phyloP scores from a whole-genome alignment of 1,139 yeast species.

The Taiozyma onychis region DNA sequence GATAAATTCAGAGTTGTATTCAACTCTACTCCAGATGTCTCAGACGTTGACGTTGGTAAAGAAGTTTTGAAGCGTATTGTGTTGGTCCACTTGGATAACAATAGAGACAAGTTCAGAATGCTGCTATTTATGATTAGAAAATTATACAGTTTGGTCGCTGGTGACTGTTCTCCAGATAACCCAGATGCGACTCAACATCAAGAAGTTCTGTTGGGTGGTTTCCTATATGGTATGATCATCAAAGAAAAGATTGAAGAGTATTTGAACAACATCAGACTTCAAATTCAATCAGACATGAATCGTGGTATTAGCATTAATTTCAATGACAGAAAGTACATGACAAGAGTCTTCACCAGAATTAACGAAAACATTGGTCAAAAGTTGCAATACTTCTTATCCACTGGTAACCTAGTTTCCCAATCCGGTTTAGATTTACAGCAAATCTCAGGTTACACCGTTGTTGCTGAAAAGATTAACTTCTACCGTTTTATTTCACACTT shows the following conservation, averaged over 20 bases:
- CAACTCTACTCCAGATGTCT: conserved; percentile 80
- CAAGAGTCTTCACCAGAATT: conserved; percentile 70
- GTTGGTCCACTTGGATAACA: conserved; percentile 74
- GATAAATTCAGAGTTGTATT: conserved; percentile 93
- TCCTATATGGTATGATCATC: conserved; percentile 92
- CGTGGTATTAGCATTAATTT: conserved; percentile 84
- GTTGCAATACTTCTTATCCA: conserved; percentile 87
- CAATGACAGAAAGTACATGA: conserved; percentile 75
- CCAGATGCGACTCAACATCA: conserved; percentile 99
- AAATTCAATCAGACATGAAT: conserved; percentile 73
- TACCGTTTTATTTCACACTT: conserved; percentile 95
- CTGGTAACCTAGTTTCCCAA: conserved; percentile 95
- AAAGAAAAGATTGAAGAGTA: conserved; percentile 97
- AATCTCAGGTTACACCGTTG: conserved; percentile 97
- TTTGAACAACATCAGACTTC: conserved; percentile 63
- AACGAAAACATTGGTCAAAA: conserved; percentile 95
- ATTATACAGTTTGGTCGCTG: conserved; percentile 89
- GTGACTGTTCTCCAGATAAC: conserved; percentile 95
- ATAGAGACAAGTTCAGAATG: conserved; percentile 78
- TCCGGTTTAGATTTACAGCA: conserved; percentile 97
- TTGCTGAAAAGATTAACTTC: conserved; percentile 96
- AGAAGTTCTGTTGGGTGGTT: conserved; percentile 93
- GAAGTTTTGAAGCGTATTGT: conserved; percentile 81
- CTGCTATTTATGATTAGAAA: conserved; percentile 92
- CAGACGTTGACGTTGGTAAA: conserved; percentile 88